Percentiles rank a stretch among this genome's conserved stretches.
Evolutionary conservation across 345 rosid species (phyloP).

Genomic region (Odontarrhena argentea): DNA sequence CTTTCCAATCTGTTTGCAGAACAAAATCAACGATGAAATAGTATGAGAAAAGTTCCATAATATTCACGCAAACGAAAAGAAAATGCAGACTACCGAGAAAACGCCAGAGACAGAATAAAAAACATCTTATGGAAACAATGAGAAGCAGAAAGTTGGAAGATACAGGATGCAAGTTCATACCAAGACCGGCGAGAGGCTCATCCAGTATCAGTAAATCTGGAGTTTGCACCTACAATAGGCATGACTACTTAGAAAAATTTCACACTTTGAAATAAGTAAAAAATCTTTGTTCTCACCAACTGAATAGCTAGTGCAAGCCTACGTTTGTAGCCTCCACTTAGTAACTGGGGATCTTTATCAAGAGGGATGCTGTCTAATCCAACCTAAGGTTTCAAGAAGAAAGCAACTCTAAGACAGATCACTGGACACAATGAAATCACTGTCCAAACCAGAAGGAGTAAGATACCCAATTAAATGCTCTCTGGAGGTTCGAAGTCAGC

Average conservation of each 20-base stretch:
- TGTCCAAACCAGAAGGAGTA: conserved; percentile 25
- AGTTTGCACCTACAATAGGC: conserved; percentile 66
- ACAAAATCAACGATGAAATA: conserved; percentile 17
- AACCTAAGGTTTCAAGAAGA: conserved; percentile 56
- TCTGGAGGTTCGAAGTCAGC: conserved; percentile 72
- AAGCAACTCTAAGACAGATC: conserved; percentile 13
- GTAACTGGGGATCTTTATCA: conserved; percentile 85
- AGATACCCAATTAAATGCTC: conserved; percentile 83
- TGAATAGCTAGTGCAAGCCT: conserved; percentile 92
- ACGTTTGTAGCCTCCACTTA: conserved; percentile 95
- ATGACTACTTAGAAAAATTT: conserved; percentile 4
- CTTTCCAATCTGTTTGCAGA: conserved; percentile 78
- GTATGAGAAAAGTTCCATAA: conserved; percentile 13
- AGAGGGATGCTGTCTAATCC: conserved; percentile 74
- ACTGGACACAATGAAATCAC: conserved; percentile 19
- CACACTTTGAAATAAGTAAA: neutral
- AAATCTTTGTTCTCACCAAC: conserved; percentile 54
- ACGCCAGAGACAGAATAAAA: conserved; percentile 7
- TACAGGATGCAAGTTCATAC: conserved; percentile 48
- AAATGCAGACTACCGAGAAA: conserved; percentile 17
- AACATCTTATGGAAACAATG: neutral
- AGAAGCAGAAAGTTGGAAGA: conserved; percentile 18
- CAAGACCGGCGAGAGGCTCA: conserved; percentile 98
- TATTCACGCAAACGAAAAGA: conserved; percentile 19
- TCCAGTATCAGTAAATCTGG: conserved; percentile 87